Evolutionary conservation across 805 yeast genomes (phyloP), one percentile per base, ranked within the genome.

Genomic region (Saturnispora bothae): DNA sequence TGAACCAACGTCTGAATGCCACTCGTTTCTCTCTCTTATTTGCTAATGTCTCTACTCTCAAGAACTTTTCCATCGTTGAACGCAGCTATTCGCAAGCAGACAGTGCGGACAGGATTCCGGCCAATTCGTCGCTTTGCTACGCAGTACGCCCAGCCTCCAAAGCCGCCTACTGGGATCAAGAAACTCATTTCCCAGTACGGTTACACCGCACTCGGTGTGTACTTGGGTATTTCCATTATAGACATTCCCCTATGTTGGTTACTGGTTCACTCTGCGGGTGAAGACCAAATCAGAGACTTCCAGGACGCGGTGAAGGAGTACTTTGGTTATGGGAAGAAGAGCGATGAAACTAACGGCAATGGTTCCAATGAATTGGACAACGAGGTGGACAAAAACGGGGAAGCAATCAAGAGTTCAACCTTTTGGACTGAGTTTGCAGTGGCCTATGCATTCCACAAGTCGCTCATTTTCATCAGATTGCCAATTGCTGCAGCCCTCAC

Each of bases 401-500:
- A 44, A 8, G 43, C 43, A 9, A 50, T 47, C 23, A 40, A 50
- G 17, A 42, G 44, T 16, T 52, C 59, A 6, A 66, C 78, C 40
- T 55, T 85, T 53, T 54, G 83, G 68, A 81, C 96, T 0, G 96
- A 89, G 58, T 75, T 85, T 48, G 77, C 83, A 10, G 71, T 92
- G 37, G 97, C 97, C 0, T 92, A 92, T 56, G 95, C 95, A 3
- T 64, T 92, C 33, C 97, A 92, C 64, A 92, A 92, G 62, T 73
- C 88, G 4, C 67, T 92, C 45, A 71, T 89, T 18, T 73, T 89
- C 43, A 70, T 92, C 30, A 71, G 98, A 45, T 63, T 92, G 4
- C 98, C 98, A 12, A 57, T 85, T 22, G 81, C 96, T 0, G 96
- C 96, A 0, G 94, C 95, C 2, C 70, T 88, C 10, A 86, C 96